Evolutionary conservation across 2,329 filamentous ascomycete species (phyloP).

Genomic region (Magnaporthales sp.): DNA sequence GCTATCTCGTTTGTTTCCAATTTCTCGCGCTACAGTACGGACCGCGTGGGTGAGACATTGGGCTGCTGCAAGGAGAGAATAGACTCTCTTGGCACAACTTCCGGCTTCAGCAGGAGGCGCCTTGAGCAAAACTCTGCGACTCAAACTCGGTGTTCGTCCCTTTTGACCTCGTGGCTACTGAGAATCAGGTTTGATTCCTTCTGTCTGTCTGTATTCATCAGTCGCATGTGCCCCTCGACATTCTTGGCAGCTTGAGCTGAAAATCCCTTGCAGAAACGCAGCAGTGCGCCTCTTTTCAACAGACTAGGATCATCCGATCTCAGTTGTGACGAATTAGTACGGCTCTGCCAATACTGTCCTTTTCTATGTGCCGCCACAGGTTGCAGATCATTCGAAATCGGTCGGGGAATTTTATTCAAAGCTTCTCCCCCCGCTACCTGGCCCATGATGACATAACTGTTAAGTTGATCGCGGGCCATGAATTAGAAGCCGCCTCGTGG

Average conservation of each 20-base stretch:
- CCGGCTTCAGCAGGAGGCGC: neutral
- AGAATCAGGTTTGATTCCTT: neutral
- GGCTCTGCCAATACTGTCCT: neutral
- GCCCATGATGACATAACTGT: neutral
- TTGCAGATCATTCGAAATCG: neutral
- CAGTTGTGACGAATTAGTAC: neutral
- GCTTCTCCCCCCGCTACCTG: neutral
- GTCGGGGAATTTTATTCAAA: neutral
- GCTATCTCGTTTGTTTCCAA: neutral
- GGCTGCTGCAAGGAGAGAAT: neutral
- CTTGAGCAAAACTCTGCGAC: neutral
- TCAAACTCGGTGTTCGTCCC: neutral
- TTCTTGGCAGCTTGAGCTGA: neutral
- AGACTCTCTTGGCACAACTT: neutral
- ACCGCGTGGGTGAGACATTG: neutral
- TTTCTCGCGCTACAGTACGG: neutral
- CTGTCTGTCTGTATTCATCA: neutral
- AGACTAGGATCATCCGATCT: neutral
- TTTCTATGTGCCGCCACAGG: neutral
- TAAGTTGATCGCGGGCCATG: neutral
- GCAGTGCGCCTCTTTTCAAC: neutral
- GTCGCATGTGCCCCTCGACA: neutral
- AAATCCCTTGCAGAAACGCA: neutral
- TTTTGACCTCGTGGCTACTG: neutral
- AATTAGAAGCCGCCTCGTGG: neutral